A percentile compares a stretch with the other conserved stretches of the same genome.
Conservation (phyloP, 2,329 filamentous ascomycete genomes). For the Penicillium italicum region DNA sequence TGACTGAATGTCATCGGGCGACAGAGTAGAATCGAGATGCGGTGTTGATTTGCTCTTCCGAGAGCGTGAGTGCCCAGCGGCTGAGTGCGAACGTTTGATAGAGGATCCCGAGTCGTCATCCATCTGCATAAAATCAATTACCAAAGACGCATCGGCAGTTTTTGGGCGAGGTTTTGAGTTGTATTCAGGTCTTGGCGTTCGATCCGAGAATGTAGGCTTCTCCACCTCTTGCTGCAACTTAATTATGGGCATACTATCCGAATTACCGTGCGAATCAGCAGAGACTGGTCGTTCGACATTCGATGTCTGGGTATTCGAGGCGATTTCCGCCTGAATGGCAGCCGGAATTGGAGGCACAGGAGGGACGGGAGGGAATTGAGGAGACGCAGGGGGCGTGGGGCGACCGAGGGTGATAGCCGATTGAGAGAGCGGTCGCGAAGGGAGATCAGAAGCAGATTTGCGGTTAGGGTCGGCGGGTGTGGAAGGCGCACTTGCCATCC, state of each 20-base stretch:
- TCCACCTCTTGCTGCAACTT: slow-evolving; percentile 61
- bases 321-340: slow-evolving; percentile 14
- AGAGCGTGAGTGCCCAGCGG: slow-evolving; percentile 34
- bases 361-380: slow-evolving; percentile 21
- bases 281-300: slow-evolving; percentile 77
- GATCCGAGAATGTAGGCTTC: slow-evolving; percentile 34
- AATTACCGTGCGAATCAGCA: slow-evolving; percentile 77
- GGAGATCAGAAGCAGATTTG: slow-evolving; percentile 29
- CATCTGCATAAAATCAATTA: slow-evolving; percentile 25
- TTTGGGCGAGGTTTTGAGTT: slow-evolving; percentile 38
- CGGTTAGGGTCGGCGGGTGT: slow-evolving; percentile 45
- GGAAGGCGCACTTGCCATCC: slow-evolving; percentile 59
- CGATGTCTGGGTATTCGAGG: slow-evolving; percentile 14
- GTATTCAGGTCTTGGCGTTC: slow-evolving; percentile 32
- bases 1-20: slow-evolving; percentile 21
- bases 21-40: slow-evolving; percentile 26
- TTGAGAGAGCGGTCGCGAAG: slow-evolving; percentile 33
- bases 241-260: slow-evolving; percentile 68
- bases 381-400: slow-evolving; percentile 35
- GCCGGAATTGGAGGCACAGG: slow-evolving; percentile 18
- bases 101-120: slow-evolving; percentile 17
- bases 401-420: slow-evolving; percentile 31
- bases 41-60: slow-evolving; percentile 32
- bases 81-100: slow-evolving; percentile 42
- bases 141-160: slow-evolving; percentile 43